A percentile compares a stretch with the other conserved stretches of the same genome.
These are phyloP conservation scores for Macaranga tanarius DNA, from an alignment of 441 rosid genomes.

Conservation along the genomic window DNA sequence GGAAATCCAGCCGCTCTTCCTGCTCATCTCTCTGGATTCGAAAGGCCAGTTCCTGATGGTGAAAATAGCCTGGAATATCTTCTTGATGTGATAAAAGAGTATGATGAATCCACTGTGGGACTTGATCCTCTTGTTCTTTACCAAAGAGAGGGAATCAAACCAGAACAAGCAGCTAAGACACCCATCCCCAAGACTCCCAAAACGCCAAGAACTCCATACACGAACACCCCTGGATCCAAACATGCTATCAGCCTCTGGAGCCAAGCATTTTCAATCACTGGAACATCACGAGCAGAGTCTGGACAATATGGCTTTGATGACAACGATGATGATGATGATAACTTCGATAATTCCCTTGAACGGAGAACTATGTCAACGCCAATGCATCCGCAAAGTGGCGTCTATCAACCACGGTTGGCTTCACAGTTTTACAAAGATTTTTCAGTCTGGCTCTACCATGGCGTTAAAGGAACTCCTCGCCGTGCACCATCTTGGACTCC, in stretches of 20 bases:
- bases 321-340: conserved; percentile 35
- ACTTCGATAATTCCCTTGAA: conserved; percentile 53
- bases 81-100: conserved; percentile 69
- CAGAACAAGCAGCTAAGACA: conserved; percentile 41
- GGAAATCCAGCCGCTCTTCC: conserved; percentile 61
- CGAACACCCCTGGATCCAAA: conserved; percentile 36
- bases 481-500: conserved; percentile 64
- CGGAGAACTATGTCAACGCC: conserved; percentile 47
- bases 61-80: conserved; percentile 73
- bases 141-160: conserved; percentile 58
- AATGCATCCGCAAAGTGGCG: conserved; percentile 39
- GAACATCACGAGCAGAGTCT: conserved; percentile 35
- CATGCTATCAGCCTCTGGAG: conserved; percentile 42
- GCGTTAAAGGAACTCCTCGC: conserved; percentile 52
- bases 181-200: conserved; percentile 43
- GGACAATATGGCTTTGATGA: conserved; percentile 30
- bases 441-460: conserved; percentile 56
- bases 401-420: conserved; percentile 50
- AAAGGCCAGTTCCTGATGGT: conserved; percentile 67
- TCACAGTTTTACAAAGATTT: conserved; percentile 70
- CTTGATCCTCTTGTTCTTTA: conserved; percentile 60
- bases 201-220: conserved; percentile 32
- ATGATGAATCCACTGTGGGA: conserved; percentile 61
- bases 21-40: conserved; percentile 54
- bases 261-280: conserved; percentile 34